Evolutionary conservation across 169 alveolate species (phyloP).

Genomic region (Cryptosporidium parvum): DNA sequence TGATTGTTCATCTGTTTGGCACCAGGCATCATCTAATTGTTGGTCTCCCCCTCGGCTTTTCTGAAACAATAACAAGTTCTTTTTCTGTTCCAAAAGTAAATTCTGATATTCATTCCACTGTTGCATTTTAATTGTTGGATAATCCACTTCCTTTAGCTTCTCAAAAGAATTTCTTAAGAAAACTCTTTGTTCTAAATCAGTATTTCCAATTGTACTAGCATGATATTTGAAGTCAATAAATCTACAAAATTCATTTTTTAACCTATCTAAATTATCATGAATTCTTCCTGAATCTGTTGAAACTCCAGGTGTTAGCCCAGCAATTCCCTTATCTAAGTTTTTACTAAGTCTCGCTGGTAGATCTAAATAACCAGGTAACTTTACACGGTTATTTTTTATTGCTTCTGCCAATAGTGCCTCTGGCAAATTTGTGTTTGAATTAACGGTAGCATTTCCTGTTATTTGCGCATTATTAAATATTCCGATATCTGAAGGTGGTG

Average conservation of each 20-base stretch:
- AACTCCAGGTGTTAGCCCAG: conserved; percentile 24
- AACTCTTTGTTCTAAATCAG: conserved; percentile 54
- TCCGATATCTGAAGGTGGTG: conserved; percentile 60
- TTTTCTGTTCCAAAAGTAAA: conserved; percentile 51
- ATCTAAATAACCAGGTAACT: conserved; percentile 45
- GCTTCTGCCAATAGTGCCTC: conserved; percentile 24
- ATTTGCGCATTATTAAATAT: not conserved
- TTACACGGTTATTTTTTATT: conserved; percentile 18
- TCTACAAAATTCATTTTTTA: conserved; percentile 61
- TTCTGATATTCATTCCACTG: conserved; percentile 72
- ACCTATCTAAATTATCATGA: conserved; percentile 50
- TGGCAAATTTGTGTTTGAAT: conserved; percentile 1
- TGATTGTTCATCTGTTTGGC: conserved; percentile 62
- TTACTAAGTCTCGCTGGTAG: conserved; percentile 22
- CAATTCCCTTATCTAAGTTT: conserved; percentile 1
- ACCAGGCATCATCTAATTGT: conserved; percentile 73
- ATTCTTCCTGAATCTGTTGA: conserved; percentile 36
- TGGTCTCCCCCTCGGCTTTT: conserved; percentile 60
- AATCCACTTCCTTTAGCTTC: conserved; percentile 55
- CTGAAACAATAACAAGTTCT: conserved; percentile 52
- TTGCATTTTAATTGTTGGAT: conserved; percentile 64
- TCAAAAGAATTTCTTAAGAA: conserved; percentile 65
- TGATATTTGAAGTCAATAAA: conserved; percentile 58
- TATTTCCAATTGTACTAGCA: conserved; percentile 66
- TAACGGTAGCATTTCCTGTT: not conserved